Conservation (phyloP, 2,329 filamentous ascomycete species). For the Graphium sp. region DNA sequence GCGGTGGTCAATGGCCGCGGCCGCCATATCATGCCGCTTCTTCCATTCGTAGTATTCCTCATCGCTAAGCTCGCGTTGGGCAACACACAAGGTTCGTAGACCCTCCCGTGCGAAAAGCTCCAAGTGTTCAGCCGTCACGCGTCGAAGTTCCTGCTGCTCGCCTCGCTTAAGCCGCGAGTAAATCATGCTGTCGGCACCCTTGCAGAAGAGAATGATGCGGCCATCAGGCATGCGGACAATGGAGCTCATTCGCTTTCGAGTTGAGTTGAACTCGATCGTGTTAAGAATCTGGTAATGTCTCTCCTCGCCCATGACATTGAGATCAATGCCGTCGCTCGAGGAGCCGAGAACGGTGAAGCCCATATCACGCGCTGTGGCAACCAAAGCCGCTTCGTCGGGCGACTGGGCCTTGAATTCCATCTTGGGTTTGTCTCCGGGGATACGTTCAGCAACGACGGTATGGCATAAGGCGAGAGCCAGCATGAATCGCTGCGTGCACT, state of each 20-base stretch:
- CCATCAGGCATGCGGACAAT: constrained; percentile 91
- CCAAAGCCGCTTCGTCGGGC: constrained; percentile 86
- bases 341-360: constrained; percentile 84
- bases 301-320: constrained; percentile 80
- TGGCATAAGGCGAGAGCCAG: constrained; percentile 89
- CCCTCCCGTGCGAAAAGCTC: constrained; percentile 96
- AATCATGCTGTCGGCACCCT: constrained; percentile 93
- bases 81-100: constrained; percentile 85
- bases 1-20: constrained; percentile 65
- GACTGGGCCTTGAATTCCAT: constrained; percentile 96
- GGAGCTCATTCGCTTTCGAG: constrained; percentile 89
- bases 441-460: constrained; percentile 81
- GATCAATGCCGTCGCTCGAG: constrained; percentile 60
- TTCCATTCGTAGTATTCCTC: constrained; percentile 76
- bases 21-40: constrained; percentile 72
- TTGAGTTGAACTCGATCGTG: constrained; percentile 92
- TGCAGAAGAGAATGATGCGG: constrained; percentile 83
- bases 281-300: constrained; percentile 77
- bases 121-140: constrained; percentile 76
- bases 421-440: constrained; percentile 75
- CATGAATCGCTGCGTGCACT: constrained; percentile 82
- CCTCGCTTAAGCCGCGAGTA: constrained; percentile 78
- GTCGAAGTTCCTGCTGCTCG: constrained; percentile 70
- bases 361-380: constrained; percentile 85
- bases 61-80: constrained; percentile 63